Evolutionary conservation across 75 land plant genomes (phyloP), one percentile per base, ranked within the genome.

Genomic region (Sequoiadendron giganteum): DNA sequence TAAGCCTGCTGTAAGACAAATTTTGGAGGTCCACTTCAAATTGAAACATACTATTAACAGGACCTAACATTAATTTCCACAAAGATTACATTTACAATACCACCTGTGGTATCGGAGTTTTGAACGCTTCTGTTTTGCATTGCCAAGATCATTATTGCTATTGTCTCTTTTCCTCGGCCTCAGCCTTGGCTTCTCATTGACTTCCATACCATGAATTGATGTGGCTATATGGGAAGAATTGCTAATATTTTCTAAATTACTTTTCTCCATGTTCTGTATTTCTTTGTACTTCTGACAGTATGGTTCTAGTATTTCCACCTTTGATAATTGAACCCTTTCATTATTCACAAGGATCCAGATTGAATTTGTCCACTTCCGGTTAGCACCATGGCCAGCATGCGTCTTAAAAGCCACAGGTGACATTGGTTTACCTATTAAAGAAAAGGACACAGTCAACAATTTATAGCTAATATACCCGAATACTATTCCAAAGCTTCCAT

Each of bases 211-310:
- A 40, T 18, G 83, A 79, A 42, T 79, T 40, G 83, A 42, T 42
- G 28, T 9, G 19, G 42, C 25, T 19, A 10, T 7, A 7, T 79
- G 43, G 83, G 5, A 13, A 79, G 83, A 14, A 14, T 76, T 39
- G 16, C 79, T 75, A 14, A 5, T 38, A 4, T 38, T 76, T 38
- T 76, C 25, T 25, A 42, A 15, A 13, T 19, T 18, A 39, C 25
- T 5, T 8, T 36, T 21, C 48, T 42, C 39, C 83, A 19, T 21
- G 28, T 0, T 79, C 83, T 40, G 3, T 10, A 42, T 79, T 79
- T 79, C 83, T 79, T 79, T 42, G 38, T 79, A 79, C 83, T 79
- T 79, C 9, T 21, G 83, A 79, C 28, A 79, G 83, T 79, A 79
- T 10, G 28, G 83, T 79, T 79, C 40, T 28, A 79, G 45, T 79